Evolutionary conservation across 2,329 filamentous ascomycete genomes (phyloP), one percentile per base, ranked within the genome.

Genomic region (Epichloe gansuensis): DNA sequence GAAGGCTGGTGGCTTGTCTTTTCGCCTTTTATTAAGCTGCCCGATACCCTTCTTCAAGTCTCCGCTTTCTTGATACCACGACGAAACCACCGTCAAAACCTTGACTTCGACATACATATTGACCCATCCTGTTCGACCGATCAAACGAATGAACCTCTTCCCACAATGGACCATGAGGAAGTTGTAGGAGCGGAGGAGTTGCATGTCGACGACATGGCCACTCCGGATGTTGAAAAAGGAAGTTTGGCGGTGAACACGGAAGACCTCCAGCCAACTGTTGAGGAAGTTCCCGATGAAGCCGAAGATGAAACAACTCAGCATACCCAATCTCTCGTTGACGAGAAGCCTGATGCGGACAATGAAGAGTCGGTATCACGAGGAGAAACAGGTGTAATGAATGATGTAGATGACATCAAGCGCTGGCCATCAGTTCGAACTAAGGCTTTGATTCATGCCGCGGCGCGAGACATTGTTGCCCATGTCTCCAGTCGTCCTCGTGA

Each of bases 391-490:
- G 47, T 62, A 5, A 36, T n/a, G n/a, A 41, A 27, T 11, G 55
- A 55, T 17, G 62, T 58, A 2, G 53, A 54, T 35, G 47, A 43
- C 44, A 60, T 59, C n/a, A 55, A 63, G 17, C 63, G 71, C 27
- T 68, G 69, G n/a, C 63, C 66, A 2, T 75, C 72, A 1, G 59
- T 65, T 9, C 66, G 70, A 5, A 75, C 76, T 2, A 74, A 79
- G 57, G 75, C 73, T 6, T 64, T 77, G 38, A 78, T 80, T 54
- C 74, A 77, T 35, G 72, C 71, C 25, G 76, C 75, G 0, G 76
- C 76, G 1, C 67, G 71, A 49, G 73, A 73, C 23, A 74, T 78
- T 13, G 68, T 78, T 9, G 71, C 69, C 2, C 71, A 70, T 41
- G 46, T 54, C 2, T 31, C 49, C 15, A 65, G 70, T 40, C 53